Evolutionary conservation across 2,329 filamentous ascomycete genomes (phyloP).

Genomic region (Paracamarosporium sp.): DNA sequence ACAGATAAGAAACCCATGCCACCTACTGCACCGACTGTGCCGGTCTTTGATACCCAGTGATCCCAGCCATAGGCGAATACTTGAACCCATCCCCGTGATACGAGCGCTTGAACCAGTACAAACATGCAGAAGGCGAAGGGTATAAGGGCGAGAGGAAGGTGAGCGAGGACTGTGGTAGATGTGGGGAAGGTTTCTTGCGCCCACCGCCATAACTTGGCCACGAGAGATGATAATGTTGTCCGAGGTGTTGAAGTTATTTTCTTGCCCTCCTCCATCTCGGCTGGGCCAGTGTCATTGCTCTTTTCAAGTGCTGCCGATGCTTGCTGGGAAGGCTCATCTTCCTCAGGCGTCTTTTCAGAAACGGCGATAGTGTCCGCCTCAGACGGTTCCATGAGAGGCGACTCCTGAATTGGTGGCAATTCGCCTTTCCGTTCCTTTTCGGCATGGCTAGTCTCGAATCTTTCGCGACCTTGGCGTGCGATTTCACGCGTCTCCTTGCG

Average conservation of each 20-base stretch:
- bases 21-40: constrained; percentile 70
- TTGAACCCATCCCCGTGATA: constrained; percentile 76
- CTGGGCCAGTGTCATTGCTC: not conserved
- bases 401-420: not conserved
- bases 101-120: constrained; percentile 73
- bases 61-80: constrained; percentile 78
- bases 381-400: not conserved
- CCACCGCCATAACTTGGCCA: constrained; percentile 60
- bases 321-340: constrained; percentile 9
- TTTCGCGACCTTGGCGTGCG: constrained; percentile 61
- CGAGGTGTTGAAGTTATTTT: constrained; percentile 12
- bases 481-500: constrained; percentile 69
- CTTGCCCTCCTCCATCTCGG: not conserved
- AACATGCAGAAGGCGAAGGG: constrained; percentile 80
- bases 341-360: not conserved
- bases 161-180: constrained; percentile 67
- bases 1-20: constrained; percentile 78
- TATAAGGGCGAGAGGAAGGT: constrained; percentile 71
- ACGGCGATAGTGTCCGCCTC: not conserved
- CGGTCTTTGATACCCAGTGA: constrained; percentile 73
- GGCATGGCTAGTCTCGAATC: constrained; percentile 53
- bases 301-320: not conserved
- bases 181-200: constrained; percentile 75
- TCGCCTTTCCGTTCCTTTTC: constrained; percentile 3
- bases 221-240: constrained; percentile 62